Percentiles rank a stretch among this genome's conserved stretches.
Evolutionary conservation across 2,329 filamentous ascomycete species (phyloP).

Genomic region (Ophiognomonia clavigignenti-juglandacearum): DNA sequence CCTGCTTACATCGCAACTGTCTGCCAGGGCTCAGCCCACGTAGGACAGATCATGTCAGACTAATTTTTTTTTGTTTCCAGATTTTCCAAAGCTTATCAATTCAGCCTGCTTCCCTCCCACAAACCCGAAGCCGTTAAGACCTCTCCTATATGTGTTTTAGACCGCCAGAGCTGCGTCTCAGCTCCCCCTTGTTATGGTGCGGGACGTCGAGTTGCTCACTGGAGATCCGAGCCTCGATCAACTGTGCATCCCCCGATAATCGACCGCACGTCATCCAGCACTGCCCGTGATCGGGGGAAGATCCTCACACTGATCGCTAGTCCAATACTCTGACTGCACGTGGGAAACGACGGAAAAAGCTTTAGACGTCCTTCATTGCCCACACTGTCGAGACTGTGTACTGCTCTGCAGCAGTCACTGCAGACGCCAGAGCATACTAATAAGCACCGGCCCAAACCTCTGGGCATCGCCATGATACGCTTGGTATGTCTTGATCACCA

Average conservation of each 20-base stretch:
- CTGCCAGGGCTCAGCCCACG: too few species aligned
- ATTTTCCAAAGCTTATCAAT: constrained; percentile 8
- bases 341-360: too few species aligned
- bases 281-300: neutral
- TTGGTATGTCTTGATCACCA: neutral
- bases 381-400: too few species aligned
- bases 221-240: constrained; percentile 8
- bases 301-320: too few species aligned
- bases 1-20: neutral
- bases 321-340: too few species aligned
- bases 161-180: constrained; percentile 12
- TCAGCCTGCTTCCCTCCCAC: constrained; percentile 1
- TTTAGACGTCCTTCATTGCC: too few species aligned
- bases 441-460: neutral
- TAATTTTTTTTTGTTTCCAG: constrained; percentile 25
- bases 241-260: neutral
- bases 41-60: constrained; percentile 27
- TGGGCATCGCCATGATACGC: neutral
- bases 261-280: neutral
- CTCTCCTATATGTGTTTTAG: constrained; percentile 9
- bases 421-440: neutral
- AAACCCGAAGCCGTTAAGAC: constrained; percentile 4
- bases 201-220: constrained; percentile 1
- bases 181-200: constrained; percentile 1
- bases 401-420: neutral